Conservation (phyloP, 805 yeast species). For the Wickerhamomyces silvicola region DNA sequence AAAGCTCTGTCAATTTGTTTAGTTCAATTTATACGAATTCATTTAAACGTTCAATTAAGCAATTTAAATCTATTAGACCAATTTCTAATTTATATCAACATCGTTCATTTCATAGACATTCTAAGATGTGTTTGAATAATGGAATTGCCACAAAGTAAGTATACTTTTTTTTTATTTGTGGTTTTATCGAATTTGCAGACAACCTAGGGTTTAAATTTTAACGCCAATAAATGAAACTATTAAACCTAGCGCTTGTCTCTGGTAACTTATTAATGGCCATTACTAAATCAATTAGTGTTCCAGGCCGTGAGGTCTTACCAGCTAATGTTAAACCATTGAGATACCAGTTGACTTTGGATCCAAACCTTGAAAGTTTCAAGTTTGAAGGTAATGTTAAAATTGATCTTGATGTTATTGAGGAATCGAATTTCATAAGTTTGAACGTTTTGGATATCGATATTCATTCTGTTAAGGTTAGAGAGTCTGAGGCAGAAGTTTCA, state of each 20-base stretch:
- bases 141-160: slow-evolving; percentile 16
- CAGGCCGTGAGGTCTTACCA: slow-evolving; percentile 46
- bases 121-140: slow-evolving; percentile 11
- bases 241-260: not conserved
- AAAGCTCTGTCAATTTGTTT: slow-evolving; percentile 1
- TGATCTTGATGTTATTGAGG: slow-evolving; percentile 46
- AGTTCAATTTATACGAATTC: too few relatives aligned
- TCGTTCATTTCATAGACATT: slow-evolving; percentile 2
- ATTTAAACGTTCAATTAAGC: too few relatives aligned
- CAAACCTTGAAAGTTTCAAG: slow-evolving; percentile 51
- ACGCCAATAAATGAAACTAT: too few relatives aligned
- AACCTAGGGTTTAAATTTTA: too few relatives aligned
- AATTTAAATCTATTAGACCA: too few relatives aligned
- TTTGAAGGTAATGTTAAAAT: slow-evolving; percentile 51
- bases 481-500: slow-evolving; percentile 32
- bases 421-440: slow-evolving; percentile 40
- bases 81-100: not conserved
- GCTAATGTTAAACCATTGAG: slow-evolving; percentile 63
- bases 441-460: slow-evolving; percentile 64
- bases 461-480: slow-evolving; percentile 37
- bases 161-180: not conserved
- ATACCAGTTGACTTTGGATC: slow-evolving; percentile 64
- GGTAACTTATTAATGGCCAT: too few relatives aligned
- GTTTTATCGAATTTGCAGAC: too few relatives aligned
- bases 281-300: slow-evolving; percentile 14